Evolutionary conservation across 345 rosid species (phyloP).

Genomic region (Syzygium aromaticum): DNA sequence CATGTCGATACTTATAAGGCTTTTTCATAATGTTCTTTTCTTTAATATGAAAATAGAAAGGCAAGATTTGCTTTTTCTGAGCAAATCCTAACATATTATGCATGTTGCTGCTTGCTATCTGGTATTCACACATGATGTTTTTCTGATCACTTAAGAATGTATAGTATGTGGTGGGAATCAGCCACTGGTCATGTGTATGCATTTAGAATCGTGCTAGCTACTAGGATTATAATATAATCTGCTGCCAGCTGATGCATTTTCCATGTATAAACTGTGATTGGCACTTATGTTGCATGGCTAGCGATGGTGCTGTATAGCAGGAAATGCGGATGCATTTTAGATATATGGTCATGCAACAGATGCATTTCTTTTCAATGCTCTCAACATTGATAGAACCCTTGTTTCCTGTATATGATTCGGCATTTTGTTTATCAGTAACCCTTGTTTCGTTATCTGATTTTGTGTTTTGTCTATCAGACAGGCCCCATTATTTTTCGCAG

Average conservation of each 20-base stretch:
- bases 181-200: neutral
- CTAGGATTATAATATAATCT: neutral
- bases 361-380: neutral
- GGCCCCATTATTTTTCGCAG: conserved; percentile 66
- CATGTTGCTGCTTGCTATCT: neutral
- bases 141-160: neutral
- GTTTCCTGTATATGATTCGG: neutral
- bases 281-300: neutral
- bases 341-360: neutral
- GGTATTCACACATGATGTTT: neutral
- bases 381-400: neutral
- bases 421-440: neutral
- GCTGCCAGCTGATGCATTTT: neutral
- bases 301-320: neutral
- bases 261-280: neutral
- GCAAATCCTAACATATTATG: neutral
- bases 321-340: neutral
- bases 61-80: neutral
- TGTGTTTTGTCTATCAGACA: conserved; percentile 37
- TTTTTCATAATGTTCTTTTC: neutral
- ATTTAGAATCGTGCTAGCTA: neutral
- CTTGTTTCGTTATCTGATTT: conserved; percentile 7
- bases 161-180: neutral
- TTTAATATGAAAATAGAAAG: neutral
- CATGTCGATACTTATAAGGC: neutral